These are phyloP conservation scores for Pleodorina starrii DNA, from an alignment of 139 green algal genomes.

Conservation along the genomic window DNA sequence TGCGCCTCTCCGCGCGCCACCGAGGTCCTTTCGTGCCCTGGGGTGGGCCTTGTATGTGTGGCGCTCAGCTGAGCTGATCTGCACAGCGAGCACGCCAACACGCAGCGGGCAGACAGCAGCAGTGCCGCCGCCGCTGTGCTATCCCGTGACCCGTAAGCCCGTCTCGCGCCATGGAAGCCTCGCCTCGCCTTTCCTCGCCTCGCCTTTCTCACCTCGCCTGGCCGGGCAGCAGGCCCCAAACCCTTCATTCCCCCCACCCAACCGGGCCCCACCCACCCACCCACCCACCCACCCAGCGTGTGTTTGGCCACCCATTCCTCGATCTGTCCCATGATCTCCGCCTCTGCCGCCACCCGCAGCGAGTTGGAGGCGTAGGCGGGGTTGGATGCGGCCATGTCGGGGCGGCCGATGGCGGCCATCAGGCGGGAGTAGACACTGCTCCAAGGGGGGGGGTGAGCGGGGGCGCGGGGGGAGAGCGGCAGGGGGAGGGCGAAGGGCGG, in stretches of 20 bases:
- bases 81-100: too few species aligned
- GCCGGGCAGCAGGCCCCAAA: background rate
- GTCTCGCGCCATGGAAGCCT: too few species aligned
- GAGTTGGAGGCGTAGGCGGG: conserved; percentile 76
- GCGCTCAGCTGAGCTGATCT: too few species aligned
- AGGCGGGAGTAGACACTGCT: conserved; percentile 83
- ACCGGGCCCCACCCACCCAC: background rate
- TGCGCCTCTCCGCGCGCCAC: too few species aligned
- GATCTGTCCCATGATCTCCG: conserved; percentile 60
- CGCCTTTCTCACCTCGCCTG: too few species aligned
- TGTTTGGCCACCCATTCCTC: conserved; percentile 41
- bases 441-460: background rate
- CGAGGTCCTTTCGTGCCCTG: too few species aligned
- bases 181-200: too few species aligned
- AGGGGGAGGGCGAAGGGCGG: background rate
- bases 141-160: too few species aligned
- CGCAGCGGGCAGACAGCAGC: too few species aligned
- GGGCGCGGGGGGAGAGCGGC: background rate
- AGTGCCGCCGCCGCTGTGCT: too few species aligned
- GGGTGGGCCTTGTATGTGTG: too few species aligned
- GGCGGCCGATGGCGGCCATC: conserved; percentile 80
- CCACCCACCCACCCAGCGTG: conserved; percentile 33
- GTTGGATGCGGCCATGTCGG: conserved; percentile 79
- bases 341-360: conserved; percentile 41
- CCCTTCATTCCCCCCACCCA: background rate